These are phyloP conservation scores for Colletotrichum abscissum DNA, from an alignment of 2,329 filamentous ascomycete species.

Conservation along the genomic window DNA sequence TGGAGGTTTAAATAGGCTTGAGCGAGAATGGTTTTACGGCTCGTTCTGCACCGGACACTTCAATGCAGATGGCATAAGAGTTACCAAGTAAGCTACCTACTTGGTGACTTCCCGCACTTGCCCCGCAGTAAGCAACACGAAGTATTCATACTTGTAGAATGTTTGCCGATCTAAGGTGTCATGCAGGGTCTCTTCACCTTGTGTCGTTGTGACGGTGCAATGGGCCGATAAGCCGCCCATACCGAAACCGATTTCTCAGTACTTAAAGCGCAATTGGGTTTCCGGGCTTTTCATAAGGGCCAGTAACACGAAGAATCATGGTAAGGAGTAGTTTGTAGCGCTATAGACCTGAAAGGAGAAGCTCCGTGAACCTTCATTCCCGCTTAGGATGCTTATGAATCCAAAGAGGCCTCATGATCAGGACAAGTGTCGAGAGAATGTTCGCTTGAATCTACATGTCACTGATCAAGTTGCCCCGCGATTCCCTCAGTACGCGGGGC, in stretches of 20 bases:
- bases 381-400: not conserved
- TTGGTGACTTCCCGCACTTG: conserved; percentile 6
- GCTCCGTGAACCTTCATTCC: not conserved
- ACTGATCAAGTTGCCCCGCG: not conserved
- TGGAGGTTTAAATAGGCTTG: conserved; percentile 15
- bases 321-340: not conserved
- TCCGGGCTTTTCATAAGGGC: not conserved
- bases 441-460: not conserved
- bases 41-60: not conserved
- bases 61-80: not conserved
- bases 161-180: not conserved
- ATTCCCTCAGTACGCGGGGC: conserved; percentile 10
- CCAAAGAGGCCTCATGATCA: not conserved
- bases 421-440: not conserved
- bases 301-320: not conserved
- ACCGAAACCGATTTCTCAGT: not conserved
- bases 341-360: not conserved
- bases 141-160: not conserved
- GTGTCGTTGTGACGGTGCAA: not conserved
- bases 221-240: conserved; percentile 10
- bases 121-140: conserved; percentile 22
- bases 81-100: not conserved
- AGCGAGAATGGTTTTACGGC: not conserved
- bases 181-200: conserved; percentile 2
- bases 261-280: not conserved